Base-by-base conservation (phyloP, 768 basidiomycete species). In the Pluteus cervinus region DNA sequence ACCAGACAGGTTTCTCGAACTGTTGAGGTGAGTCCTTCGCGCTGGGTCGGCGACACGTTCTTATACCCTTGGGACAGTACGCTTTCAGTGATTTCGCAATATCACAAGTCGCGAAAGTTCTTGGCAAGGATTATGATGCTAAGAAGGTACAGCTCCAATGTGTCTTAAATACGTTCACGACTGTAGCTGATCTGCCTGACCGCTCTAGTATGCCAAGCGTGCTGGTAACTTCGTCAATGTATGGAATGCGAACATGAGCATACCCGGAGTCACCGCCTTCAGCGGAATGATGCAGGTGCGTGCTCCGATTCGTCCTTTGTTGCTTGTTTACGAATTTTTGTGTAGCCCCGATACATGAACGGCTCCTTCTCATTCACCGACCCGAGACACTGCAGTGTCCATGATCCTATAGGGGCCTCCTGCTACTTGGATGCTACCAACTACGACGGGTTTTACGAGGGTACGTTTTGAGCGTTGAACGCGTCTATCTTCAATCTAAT, bases 311-410 rank as follows among this genome's bases (percentile, higher is more conserved):
- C 8, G 15, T 25, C 8, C 25, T 5, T 14, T 9, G 16, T 28
- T 17, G 7, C 8, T 15, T 9, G 33, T n/a, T 24, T 24, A 8
- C 12, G 11, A 4, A 30, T 37, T 37, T 21, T 14, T 23, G n/a
- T 17, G 15, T 39, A 81, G 76, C 76, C 71, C 5, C 65, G 71
- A 12, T 74, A 72, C 37, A 63, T 65, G 1, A 66, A 76, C 45
- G 78, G 79, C 4, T 69, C 68, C 0, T 81, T 73, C 56, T 75
- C 73, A 49, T 77, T 68, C 42, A 81, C 79, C 1, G 79, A 81
- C 52, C 79, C 79, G 3, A 60, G 79, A 24, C 78, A 80, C 49
- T 81, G 79, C 49, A 79, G 77, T 47, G 63, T 75, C 28, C 71
- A 81, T 41, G 78, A 80, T 45, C 79, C 78, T 0, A 54, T 55